These are phyloP conservation scores for Karstenula rhodostoma DNA, from an alignment of 2,329 filamentous ascomycete species.

Conservation along the genomic window DNA sequence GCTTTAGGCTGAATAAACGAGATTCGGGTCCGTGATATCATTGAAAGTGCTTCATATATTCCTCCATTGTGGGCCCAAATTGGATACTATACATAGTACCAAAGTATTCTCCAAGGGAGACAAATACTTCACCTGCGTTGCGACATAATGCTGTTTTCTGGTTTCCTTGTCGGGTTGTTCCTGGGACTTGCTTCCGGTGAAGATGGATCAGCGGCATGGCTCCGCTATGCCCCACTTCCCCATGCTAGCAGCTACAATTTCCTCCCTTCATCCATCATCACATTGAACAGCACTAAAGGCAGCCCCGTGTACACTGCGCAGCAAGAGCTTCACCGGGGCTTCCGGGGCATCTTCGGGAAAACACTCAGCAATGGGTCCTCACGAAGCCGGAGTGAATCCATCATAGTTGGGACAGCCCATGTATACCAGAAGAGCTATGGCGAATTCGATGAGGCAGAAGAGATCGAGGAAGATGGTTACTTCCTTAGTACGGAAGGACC, in stretches of 20 bases:
- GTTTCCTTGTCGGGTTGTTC: constrained; percentile 3
- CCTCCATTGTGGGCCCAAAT: constrained; percentile 15
- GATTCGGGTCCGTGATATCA: constrained; percentile 15
- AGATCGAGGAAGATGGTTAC: constrained; percentile 67
- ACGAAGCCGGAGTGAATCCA: constrained; percentile 37
- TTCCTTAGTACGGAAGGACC: constrained; percentile 61
- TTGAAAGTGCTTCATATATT: constrained; percentile 18
- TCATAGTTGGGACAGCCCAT: constrained; percentile 61
- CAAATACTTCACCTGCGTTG: neutral
- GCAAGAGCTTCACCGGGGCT: constrained; percentile 65
- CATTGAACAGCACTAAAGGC: constrained; percentile 61
- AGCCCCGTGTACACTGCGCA: constrained; percentile 69
- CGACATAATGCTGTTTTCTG: constrained; percentile 1
- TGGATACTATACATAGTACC: neutral
- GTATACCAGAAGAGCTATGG: constrained; percentile 53
- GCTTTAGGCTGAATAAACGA: constrained; percentile 27
- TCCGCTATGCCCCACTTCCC: constrained; percentile 68
- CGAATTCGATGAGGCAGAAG: constrained; percentile 39
- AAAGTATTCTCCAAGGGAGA: neutral
- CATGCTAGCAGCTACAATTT: constrained; percentile 48
- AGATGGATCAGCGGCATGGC: constrained; percentile 68
- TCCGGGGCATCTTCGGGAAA: constrained; percentile 65
- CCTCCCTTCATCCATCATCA: constrained; percentile 60
- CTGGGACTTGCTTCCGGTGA: constrained; percentile 60
- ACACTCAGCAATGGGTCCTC: constrained; percentile 43